Conservation (phyloP, 331 rosid species). For the Saraca asoca region DNA sequence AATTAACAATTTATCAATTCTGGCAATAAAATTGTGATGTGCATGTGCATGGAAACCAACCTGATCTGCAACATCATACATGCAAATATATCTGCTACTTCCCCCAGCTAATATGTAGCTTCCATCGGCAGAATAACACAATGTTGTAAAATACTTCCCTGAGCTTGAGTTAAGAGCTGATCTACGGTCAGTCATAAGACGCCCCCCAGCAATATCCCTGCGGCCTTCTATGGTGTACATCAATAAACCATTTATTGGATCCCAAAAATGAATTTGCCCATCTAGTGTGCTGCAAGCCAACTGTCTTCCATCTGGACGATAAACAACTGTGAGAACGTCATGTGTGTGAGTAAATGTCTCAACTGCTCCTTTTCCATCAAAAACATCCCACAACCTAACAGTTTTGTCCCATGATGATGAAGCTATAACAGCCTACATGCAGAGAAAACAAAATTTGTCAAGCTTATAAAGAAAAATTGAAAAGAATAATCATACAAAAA, state of each 20-base stretch:
- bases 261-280: constrained; percentile 97
- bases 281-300: constrained; percentile 95
- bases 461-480: constrained; percentile 10
- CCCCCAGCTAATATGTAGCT: constrained; percentile 82
- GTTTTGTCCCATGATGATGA: constrained; percentile 96
- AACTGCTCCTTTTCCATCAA: constrained; percentile 83
- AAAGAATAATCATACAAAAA: constrained; percentile 6
- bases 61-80: constrained; percentile 97
- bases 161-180: constrained; percentile 77
- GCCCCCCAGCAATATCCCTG: constrained; percentile 92
- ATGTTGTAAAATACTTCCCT: constrained; percentile 86
- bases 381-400: constrained; percentile 95
- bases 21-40: constrained; percentile 16
- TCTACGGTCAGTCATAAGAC: constrained; percentile 89
- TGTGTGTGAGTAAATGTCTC: constrained; percentile 83
- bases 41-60: constrained; percentile 49
- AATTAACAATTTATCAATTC: constrained; percentile 24
- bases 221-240: constrained; percentile 91
- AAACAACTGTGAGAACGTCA: constrained; percentile 85
- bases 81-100: constrained; percentile 86
- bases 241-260: constrained; percentile 81
- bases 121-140: constrained; percentile 94
- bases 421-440: constrained; percentile 70
- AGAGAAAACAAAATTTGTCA: constrained; percentile 15
- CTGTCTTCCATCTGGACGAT: constrained; percentile 96